Evolutionary conservation across 2,329 filamentous ascomycete species (phyloP), one percentile per base, ranked within the genome.

Genomic region (Fusarium staphyleae): DNA sequence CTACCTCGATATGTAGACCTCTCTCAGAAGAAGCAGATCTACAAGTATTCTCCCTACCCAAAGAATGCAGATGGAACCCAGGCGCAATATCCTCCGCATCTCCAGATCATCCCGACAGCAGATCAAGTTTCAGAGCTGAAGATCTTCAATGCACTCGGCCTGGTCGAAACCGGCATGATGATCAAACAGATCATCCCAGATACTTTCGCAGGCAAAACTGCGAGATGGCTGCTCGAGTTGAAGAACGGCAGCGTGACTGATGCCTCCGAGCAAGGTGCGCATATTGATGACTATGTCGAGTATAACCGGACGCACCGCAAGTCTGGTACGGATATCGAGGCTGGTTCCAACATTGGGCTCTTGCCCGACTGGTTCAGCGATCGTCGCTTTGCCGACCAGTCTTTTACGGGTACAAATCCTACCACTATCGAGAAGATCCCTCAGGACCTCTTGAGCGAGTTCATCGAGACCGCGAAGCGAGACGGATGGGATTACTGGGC

Each of bases 391-490:
- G 77, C 76, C 3, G 72, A 79, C 34, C 77, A 79, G 64, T 71
- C 71, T 10, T 74, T 79, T 42, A 77, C 72, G 0, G 77, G 77
- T 3, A 70, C 71, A 29, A 78, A 79, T 58, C 77, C 77, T 1
- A 74, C 73, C 1, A 78, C 76, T 8, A 76, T 79, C 63, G 76
- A 78, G 54, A 79, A 51, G 15, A 72, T 73, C 2, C 67, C 70
- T 4, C 34, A 66, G 18, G 52, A 65, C 2, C 70, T 72, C 52
- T 59, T 77, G 47, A 37, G 65, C 13, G 70, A 72, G 37, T 77
- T 77, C 52, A 57, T 68, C 6, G 66, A 67, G 7, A 69, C 71
- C 1, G 75, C 76, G 4, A 62, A 68, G 50, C 52, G 65, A 2
- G 66, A 67, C 5, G 69, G 69, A 4, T 72, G 74, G 51, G 61